Evolutionary conservation across 805 yeast species (phyloP), one percentile per base, ranked within the genome.

Genomic region (Ogataea ganodermae): DNA sequence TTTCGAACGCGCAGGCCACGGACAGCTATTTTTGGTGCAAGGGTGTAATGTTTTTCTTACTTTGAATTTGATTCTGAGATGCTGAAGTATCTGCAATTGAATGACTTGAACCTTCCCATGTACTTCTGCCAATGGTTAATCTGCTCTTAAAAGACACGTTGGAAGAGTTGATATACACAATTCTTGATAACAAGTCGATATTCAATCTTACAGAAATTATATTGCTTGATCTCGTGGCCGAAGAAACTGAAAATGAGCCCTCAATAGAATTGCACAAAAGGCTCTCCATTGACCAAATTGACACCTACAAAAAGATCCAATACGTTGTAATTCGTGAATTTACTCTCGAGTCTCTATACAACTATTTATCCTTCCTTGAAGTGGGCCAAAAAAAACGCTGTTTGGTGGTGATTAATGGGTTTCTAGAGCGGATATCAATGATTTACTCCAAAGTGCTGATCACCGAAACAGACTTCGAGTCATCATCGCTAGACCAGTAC

Each of bases 341-440:
- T 13, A 8, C 37, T 13, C 32, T 52, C 22, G 40, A 21, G 6
- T 35, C 18, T 1, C 17, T 57, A 22, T 44, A 45, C 35, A 36
- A 27, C n/a, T 45, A 51, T 20, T 37, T 57, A 22, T 39, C 49
- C 2, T 39, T n/a, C 20, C 27, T 57, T 35, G 56, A 55, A 33
- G 26, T 35, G n/a, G 46, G 35, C 6, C 14, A 7, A 10, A 20
- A 21, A 20, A 20, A 23, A 7, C 17, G 30, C 16, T 12, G 39
- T 2, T 16, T 28, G 5, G 37, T 60, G n/a, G 46, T 61, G 2
- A 28, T 62, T 16, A 49, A 59, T 48, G 68, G 68, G 9, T 42
- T 62, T n/a, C 32, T 61, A 33, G 57, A 59, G 27, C 42, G 38
- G 4, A 3, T 64, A 2, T 57, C 64, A 4, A 40, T 60, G 14